These are phyloP conservation scores for Phytophthora sansomeana DNA, from an alignment of 352 stramenopile genomes.

Conservation along the genomic window DNA sequence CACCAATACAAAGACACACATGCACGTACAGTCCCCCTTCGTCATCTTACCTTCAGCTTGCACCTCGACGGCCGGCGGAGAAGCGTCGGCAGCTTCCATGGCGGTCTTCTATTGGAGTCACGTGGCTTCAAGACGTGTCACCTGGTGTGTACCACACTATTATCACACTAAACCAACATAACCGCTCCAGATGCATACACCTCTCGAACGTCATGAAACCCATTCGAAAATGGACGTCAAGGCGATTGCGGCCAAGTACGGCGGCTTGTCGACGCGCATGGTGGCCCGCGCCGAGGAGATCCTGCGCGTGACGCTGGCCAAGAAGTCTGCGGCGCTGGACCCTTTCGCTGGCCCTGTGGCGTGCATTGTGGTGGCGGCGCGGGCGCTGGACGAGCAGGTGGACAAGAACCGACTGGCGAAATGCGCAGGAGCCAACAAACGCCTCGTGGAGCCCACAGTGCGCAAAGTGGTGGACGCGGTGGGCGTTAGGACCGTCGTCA, in stretches of 20 bases:
- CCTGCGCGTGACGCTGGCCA: constrained; percentile 55
- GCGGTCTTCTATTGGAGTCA: constrained; percentile 1
- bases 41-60: constrained; percentile 30
- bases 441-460: constrained; percentile 54
- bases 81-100: constrained; percentile 29
- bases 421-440: constrained; percentile 50
- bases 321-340: constrained; percentile 46
- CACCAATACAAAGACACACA: background rate
- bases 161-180: constrained; percentile 6
- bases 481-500: constrained; percentile 50
- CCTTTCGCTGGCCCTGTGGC: constrained; percentile 60
- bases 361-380: constrained; percentile 69
- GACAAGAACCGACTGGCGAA: constrained; percentile 52
- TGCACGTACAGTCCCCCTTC: constrained; percentile 14
- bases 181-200: background rate
- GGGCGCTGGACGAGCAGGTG: constrained; percentile 55
- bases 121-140: constrained; percentile 14
- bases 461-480: constrained; percentile 65
- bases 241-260: constrained; percentile 53
- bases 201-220: background rate
- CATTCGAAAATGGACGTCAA: constrained; percentile 48
- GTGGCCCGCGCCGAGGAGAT: constrained; percentile 62
- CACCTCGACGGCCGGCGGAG: background rate
- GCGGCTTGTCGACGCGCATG: constrained; percentile 60
- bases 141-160: too few species aligned